Conservation (phyloP, 2,329 filamentous ascomycete species). For the Capronia americana region DNA sequence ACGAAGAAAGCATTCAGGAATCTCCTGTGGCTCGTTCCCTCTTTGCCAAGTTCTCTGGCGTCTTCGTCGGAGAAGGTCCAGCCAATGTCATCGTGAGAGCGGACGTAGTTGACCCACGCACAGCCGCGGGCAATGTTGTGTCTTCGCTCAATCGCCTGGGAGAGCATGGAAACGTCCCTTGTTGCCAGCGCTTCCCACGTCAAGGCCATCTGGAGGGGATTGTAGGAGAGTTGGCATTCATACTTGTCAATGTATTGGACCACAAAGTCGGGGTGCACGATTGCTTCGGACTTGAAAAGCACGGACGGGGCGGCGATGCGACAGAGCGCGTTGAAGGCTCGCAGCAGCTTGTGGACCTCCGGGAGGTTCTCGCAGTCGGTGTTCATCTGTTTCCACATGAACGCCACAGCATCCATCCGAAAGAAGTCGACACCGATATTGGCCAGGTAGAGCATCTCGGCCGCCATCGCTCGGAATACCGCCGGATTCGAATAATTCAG, state of each 20-base stretch:
- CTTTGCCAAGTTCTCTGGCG: slow-evolving; percentile 35
- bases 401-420: slow-evolving; percentile 39
- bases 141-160: slow-evolving; percentile 38
- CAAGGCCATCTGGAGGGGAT: slow-evolving; percentile 39
- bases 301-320: slow-evolving; percentile 37
- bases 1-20: slow-evolving; percentile 40
- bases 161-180: slow-evolving; percentile 36
- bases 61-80: slow-evolving; percentile 40
- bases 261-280: slow-evolving; percentile 39
- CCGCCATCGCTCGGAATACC: slow-evolving; percentile 39
- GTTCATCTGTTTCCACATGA: slow-evolving; percentile 41
- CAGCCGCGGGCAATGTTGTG: slow-evolving; percentile 38
- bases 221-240: slow-evolving; percentile 39
- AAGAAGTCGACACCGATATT: slow-evolving; percentile 39
- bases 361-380: slow-evolving; percentile 39
- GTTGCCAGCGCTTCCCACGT: slow-evolving; percentile 39
- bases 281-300: slow-evolving; percentile 39
- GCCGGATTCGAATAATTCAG: slow-evolving; percentile 39
- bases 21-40: slow-evolving; percentile 35
- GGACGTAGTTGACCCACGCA: slow-evolving; percentile 40
- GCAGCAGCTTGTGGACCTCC: slow-evolving; percentile 39
- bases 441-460: slow-evolving; percentile 38
- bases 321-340: slow-evolving; percentile 39
- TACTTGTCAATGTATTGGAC: slow-evolving; percentile 38
- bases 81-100: slow-evolving; percentile 38